Conservation (phyloP, 2,329 filamentous ascomycete genomes). For the Fusarium proliferatum region DNA sequence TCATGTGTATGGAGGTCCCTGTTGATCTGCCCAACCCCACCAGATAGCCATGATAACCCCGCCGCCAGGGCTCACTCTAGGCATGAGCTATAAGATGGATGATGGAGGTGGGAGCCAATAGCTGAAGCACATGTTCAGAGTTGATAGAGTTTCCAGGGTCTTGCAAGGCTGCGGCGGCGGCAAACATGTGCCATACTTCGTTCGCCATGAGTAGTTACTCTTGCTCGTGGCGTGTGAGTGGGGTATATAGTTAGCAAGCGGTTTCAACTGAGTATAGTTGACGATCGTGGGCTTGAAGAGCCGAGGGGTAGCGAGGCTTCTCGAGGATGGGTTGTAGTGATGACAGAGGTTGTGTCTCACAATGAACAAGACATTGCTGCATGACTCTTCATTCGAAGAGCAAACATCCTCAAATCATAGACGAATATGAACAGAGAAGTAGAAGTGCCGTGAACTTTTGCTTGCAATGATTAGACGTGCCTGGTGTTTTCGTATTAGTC, state of each 20-base stretch:
- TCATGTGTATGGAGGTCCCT: slow-evolving; percentile 18
- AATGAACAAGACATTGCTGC: too few relatives aligned
- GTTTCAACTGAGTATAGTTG: slow-evolving; percentile 19
- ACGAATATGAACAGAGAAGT: not conserved
- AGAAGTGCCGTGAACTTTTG: not conserved
- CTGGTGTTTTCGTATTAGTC: slow-evolving; percentile 32
- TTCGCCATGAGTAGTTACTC: slow-evolving; percentile 39
- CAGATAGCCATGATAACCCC: slow-evolving; percentile 40
- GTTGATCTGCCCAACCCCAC: slow-evolving; percentile 42
- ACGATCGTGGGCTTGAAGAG: slow-evolving; percentile 22
- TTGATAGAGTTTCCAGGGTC: slow-evolving; percentile 43
- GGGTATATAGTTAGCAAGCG: slow-evolving; percentile 5
- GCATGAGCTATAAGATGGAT: slow-evolving; percentile 6
- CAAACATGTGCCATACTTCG: slow-evolving; percentile 44
- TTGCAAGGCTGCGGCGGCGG: slow-evolving; percentile 36
- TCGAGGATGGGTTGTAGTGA: not conserved
- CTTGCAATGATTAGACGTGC: slow-evolving; percentile 3
- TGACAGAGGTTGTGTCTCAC: not conserved
- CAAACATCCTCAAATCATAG: fast-evolving
- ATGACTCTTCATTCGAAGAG: not conserved
- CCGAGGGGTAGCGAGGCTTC: not conserved
- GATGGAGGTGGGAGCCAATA: slow-evolving; percentile 53
- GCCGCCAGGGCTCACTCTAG: slow-evolving; percentile 32
- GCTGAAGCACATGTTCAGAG: slow-evolving; percentile 55
- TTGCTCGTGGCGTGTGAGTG: slow-evolving; percentile 35